Percentiles rank a stretch among this genome's conserved stretches.
These are phyloP conservation scores for Hibiscus trionum DNA, from an alignment of 345 rosid genomes.

Conservation along the genomic window DNA sequence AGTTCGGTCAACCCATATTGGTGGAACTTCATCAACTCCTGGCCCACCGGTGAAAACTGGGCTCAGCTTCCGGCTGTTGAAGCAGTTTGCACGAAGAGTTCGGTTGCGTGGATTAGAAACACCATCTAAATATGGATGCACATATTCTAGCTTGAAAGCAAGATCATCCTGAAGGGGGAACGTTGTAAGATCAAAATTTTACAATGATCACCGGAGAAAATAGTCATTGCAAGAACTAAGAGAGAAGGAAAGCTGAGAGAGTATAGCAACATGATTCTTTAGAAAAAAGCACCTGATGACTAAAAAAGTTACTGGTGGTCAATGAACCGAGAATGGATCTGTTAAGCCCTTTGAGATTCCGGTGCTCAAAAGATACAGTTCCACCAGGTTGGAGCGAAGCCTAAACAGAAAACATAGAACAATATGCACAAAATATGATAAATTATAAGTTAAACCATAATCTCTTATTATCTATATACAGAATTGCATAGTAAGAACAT, in stretches of 20 bases:
- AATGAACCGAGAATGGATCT: conserved; percentile 92
- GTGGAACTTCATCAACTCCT: conserved; percentile 95
- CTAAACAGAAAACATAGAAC: conserved; percentile 26
- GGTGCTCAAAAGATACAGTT: conserved; percentile 90
- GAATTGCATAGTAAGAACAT: not conserved
- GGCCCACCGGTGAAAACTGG: conserved; percentile 99
- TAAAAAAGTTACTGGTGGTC: conserved; percentile 93
- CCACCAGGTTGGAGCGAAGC: conserved; percentile 98
- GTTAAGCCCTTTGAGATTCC: conserved; percentile 86
- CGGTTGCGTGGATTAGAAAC: conserved; percentile 71
- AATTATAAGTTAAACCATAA: not conserved
- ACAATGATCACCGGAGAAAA: not conserved
- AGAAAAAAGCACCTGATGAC: conserved; percentile 56
- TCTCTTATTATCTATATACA: not conserved
- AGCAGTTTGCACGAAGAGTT: conserved; percentile 74
- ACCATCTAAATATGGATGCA: conserved; percentile 95
- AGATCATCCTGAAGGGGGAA: conserved; percentile 76
- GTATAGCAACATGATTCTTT: not conserved
- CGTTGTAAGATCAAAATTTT: not conserved
- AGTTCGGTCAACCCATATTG: conserved; percentile 98
- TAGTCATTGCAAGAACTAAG: not conserved
- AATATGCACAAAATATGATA: not conserved
- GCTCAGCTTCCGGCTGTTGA: conserved; percentile 92
- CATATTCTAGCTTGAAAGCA: conserved; percentile 96
- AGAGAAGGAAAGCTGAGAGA: not conserved